phyloP scores from a whole-genome alignment of 495 filamentous ascomycete species.

The Penicillium odoratum region DNA sequence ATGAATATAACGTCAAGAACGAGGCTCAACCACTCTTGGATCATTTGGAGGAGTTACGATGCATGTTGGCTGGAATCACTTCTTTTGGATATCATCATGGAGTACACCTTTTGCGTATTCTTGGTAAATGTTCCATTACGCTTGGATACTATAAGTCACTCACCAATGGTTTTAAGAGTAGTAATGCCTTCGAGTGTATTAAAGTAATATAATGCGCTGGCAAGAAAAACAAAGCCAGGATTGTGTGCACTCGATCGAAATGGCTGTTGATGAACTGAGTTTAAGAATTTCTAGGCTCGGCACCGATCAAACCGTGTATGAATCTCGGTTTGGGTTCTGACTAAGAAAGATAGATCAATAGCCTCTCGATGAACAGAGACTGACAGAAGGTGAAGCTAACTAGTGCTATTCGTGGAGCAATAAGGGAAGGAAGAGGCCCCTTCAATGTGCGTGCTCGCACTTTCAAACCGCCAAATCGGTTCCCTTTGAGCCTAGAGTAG shows the following conservation, averaged over 20 bases:
- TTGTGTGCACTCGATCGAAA: background rate
- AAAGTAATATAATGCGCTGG: no score
- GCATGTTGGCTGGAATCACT: background rate
- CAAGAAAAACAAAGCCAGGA: background rate
- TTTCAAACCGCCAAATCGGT: conserved; percentile 9
- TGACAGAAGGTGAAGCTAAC: conserved; percentile 56
- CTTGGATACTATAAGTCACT: background rate
- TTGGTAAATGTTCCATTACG: no score
- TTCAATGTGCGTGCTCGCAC: conserved; percentile 23
- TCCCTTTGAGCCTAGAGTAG: background rate
- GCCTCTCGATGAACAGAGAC: conserved; percentile 52
- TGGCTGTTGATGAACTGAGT: background rate
- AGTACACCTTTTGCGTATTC: background rate
- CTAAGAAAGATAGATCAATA: conserved; percentile 34
- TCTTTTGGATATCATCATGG: background rate
- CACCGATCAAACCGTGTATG: conserved; percentile 58
- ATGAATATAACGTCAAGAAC: background rate
- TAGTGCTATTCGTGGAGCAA: conserved; percentile 48
- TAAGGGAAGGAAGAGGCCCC: conserved; percentile 37
- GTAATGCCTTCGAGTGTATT: background rate
- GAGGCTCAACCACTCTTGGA: background rate
- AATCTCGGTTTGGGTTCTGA: conserved; percentile 6
- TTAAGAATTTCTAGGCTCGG: conserved; percentile 14
- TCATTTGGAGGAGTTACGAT: background rate
- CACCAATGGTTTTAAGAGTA: background rate